Evolutionary conservation across 805 yeast genomes (phyloP).

Genomic region (Lipomyces oligophaga): DNA sequence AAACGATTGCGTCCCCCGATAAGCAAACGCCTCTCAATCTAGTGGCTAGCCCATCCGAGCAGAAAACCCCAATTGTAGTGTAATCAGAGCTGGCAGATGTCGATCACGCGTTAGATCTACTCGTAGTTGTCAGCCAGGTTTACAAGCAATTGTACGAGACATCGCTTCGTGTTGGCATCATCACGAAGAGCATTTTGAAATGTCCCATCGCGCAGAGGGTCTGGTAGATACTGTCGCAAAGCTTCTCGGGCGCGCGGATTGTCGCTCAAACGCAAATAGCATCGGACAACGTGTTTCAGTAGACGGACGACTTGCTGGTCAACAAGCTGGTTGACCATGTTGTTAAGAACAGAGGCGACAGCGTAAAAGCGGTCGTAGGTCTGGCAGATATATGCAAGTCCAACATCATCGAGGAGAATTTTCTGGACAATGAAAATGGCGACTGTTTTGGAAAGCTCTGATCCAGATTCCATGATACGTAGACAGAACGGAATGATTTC

Average conservation of each 20-base stretch:
- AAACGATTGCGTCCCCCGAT: too few relatives aligned
- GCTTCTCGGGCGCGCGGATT: conserved; percentile 88
- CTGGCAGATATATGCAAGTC: conserved; percentile 87
- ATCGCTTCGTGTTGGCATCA: conserved; percentile 81
- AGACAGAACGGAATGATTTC: conserved; percentile 94
- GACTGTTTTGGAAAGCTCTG: conserved; percentile 91
- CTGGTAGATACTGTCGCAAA: conserved; percentile 76
- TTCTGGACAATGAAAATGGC: conserved; percentile 95
- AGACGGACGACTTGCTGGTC: conserved; percentile 75
- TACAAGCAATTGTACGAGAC: conserved; percentile 75
- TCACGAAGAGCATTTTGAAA: conserved; percentile 75
- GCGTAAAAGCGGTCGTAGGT: conserved; percentile 93
- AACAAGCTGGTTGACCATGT: conserved; percentile 83
- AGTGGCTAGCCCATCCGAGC: too few relatives aligned
- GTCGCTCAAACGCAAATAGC: conserved; percentile 86
- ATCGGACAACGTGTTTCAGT: conserved; percentile 88
- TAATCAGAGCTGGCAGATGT: too few relatives aligned
- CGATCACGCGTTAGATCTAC: too few relatives aligned
- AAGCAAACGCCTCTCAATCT: too few relatives aligned
- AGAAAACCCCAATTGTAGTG: too few relatives aligned
- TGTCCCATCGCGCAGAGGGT: conserved; percentile 81
- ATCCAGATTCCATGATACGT: conserved; percentile 91
- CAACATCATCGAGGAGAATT: conserved; percentile 85
- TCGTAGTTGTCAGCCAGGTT: conserved; percentile 49
- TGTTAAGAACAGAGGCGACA: conserved; percentile 79